Evolutionary conservation across 805 yeast genomes (phyloP).

Genomic region (Ogataea trehaloabstinens): DNA sequence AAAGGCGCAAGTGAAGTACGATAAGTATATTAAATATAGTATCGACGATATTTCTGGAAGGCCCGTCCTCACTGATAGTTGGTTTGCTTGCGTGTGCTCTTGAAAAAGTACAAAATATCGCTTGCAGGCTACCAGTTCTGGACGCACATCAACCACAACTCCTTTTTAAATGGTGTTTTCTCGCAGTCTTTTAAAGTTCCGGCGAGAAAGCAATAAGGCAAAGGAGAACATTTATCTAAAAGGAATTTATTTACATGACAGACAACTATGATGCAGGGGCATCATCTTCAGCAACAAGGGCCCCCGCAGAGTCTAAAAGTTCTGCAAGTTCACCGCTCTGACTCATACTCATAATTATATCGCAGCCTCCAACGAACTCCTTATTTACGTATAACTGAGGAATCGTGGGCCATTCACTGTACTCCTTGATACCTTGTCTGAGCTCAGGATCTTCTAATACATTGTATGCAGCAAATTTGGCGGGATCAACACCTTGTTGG

Average conservation of each 20-base stretch:
- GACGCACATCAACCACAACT: constrained; percentile 4
- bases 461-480: constrained; percentile 93
- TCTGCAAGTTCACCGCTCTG: constrained; percentile 87
- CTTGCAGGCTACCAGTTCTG: background rate
- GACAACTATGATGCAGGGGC: constrained; percentile 2
- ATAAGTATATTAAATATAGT: too few relatives aligned
- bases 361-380: constrained; percentile 98
- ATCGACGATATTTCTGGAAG: too few relatives aligned
- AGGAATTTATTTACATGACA: background rate
- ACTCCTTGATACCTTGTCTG: constrained; percentile 94
- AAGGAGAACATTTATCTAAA: constrained; percentile 17
- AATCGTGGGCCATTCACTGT: constrained; percentile 96
- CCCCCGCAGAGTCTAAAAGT: constrained; percentile 72
- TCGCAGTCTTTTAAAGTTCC: background rate
- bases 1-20: constrained; percentile 2
- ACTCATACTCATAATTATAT: constrained; percentile 88
- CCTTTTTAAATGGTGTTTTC: constrained; percentile 20
- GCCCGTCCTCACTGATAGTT: too few relatives aligned
- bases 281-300: constrained; percentile 77
- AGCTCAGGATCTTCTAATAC: constrained; percentile 93
- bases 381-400: constrained; percentile 91
- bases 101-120: background rate
- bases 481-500: constrained; percentile 95
- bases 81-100: too few relatives aligned
- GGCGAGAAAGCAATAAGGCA: constrained; percentile 22